These are phyloP conservation scores for Trypanosoma mega DNA, from an alignment of 208 protist genomes.

Conservation along the genomic window DNA sequence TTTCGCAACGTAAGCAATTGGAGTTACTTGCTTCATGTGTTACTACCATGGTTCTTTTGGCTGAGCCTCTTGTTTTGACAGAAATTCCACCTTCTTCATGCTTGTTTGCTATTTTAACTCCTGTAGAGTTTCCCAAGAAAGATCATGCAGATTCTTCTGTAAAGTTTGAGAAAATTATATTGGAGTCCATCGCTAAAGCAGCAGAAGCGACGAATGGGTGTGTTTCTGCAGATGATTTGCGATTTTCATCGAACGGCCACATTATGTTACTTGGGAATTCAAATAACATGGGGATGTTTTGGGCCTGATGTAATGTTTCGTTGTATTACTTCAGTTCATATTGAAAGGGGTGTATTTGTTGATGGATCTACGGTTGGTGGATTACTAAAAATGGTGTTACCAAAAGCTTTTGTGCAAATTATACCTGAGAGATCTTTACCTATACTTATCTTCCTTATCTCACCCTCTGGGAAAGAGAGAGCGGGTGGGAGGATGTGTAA, in stretches of 20 bases:
- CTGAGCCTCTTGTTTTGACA: neutral
- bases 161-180: neutral
- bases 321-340: neutral
- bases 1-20: neutral
- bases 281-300: conserved; percentile 11
- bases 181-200: neutral
- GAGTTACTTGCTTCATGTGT: neutral
- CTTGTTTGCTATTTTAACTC: neutral
- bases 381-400: conserved; percentile 10
- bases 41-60: conserved; percentile 1
- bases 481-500: neutral
- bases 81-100: neutral
- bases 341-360: neutral
- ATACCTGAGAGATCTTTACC: neutral
- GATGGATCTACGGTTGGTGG: conserved; percentile 1
- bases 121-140: neutral
- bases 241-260: neutral
- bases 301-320: neutral
- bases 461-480: neutral
- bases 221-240: conserved; percentile 9
- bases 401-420: neutral
- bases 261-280: neutral
- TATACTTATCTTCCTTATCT: neutral
- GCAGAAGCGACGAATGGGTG: conserved; percentile 7
- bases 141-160: neutral